Conservation (phyloP, 768 basidiomycete genomes). For the Mycena olivaceomarginata region DNA sequence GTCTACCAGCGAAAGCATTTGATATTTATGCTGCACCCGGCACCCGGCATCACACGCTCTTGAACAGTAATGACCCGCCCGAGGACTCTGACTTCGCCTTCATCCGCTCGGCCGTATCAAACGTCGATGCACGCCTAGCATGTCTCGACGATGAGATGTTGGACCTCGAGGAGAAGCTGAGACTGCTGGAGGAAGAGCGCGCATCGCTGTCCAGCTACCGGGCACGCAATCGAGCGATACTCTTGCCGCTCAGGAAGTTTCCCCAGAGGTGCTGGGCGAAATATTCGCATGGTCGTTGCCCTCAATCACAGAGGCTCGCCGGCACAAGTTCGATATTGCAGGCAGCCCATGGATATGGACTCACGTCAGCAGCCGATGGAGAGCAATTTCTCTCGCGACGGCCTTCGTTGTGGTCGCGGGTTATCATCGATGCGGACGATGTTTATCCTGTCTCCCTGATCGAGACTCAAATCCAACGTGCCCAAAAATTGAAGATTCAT, state of each 20-base stretch:
- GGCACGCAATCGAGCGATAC: neutral
- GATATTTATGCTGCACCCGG: neutral
- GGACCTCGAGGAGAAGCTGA: neutral
- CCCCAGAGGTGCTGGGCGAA: conserved; percentile 23
- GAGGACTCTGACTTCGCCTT: neutral
- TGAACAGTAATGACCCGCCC: conserved; percentile 13
- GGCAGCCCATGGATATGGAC: conserved; percentile 23
- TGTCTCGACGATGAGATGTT: conserved; percentile 5
- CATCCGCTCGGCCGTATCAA: neutral
- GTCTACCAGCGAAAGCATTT: neutral
- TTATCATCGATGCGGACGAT: conserved; percentile 1
- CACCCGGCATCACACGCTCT: conserved; percentile 7
- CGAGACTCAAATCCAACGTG: neutral
- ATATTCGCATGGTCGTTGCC: conserved; percentile 25
- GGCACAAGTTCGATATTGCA: neutral
- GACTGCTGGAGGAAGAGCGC: neutral
- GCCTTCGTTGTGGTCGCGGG: conserved; percentile 14
- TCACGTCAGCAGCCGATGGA: neutral
- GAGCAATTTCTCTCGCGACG: neutral
- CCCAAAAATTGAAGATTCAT: conserved; percentile 4
- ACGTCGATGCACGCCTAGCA: neutral
- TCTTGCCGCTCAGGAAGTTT: conserved; percentile 14
- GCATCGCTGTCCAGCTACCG: neutral
- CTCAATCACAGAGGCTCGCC: too few relatives aligned
- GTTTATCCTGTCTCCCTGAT: neutral